Evolutionary conservation across 2,329 filamentous ascomycete species (phyloP).

Genomic region (Epichloe scottii): DNA sequence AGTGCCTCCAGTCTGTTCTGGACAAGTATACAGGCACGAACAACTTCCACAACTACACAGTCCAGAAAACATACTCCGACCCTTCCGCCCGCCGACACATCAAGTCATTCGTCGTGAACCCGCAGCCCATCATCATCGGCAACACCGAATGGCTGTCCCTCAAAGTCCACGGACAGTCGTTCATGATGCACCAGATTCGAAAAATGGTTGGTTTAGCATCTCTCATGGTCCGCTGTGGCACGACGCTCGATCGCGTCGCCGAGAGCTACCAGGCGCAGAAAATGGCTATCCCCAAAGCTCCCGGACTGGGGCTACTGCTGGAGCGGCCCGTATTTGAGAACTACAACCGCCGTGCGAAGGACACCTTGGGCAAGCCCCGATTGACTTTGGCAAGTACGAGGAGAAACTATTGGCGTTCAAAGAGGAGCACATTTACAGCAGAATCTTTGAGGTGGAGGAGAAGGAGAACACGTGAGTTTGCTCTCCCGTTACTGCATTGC

Average conservation of each 20-base stretch:
- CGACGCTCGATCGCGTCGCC: constrained; percentile 55
- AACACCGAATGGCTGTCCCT: constrained; percentile 92
- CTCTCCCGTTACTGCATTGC: background rate
- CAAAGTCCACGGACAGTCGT: constrained; percentile 93
- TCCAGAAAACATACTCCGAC: constrained; percentile 72
- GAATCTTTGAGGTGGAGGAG: constrained; percentile 85
- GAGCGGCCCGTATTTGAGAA: constrained; percentile 84
- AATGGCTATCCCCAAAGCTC: constrained; percentile 88
- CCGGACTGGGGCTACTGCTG: constrained; percentile 73
- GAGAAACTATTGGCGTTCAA: constrained; percentile 80
- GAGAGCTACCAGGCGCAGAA: constrained; percentile 61
- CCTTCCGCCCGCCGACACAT: constrained; percentile 82
- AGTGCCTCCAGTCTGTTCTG: constrained; percentile 64
- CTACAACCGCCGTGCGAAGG: constrained; percentile 66
- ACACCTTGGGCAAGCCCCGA: constrained; percentile 49
- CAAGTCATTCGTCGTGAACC: constrained; percentile 75
- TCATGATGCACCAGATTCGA: constrained; percentile 99
- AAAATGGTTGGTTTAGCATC: constrained; percentile 97
- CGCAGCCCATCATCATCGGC: constrained; percentile 67
- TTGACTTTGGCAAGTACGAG: constrained; percentile 70
- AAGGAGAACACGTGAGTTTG: constrained; percentile 66
- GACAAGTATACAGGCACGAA: constrained; percentile 67
- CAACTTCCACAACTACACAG: constrained; percentile 97
- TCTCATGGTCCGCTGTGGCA: constrained; percentile 72
- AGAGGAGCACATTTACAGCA: constrained; percentile 77